Base-by-base conservation (phyloP, 1,284 basidiomycete species). In the Entoloma clypeatum region DNA sequence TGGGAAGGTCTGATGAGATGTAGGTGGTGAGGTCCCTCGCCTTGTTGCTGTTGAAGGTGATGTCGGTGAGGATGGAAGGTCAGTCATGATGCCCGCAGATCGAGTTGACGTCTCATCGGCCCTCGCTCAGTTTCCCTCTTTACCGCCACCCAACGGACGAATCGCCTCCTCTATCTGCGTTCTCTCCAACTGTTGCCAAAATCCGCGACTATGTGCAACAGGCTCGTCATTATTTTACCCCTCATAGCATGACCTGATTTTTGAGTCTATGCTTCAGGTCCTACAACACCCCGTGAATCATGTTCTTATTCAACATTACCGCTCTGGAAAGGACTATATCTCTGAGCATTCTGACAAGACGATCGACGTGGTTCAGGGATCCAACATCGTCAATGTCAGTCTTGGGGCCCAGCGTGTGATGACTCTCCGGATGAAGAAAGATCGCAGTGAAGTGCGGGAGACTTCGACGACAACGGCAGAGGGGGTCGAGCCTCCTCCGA, bases 301-400 rank as follows among this genome's bases (percentile, higher is more conserved):
- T 48, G 85, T 82, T 25, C 72, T 88, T 22, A 85, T 88, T 41
- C 86, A 88, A 56, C 71, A 75, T 55, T 88, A 88, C 57, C 81
- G 85, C 42, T 70, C 68, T 10, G 86, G 86, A 7, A 74, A 74
- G 23, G 86, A 88, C 59, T 85, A 82, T 59, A 88, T 88, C 49
- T 86, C 82, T 0, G 86, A 88, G 54, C 86, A 88, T 58, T 82
- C 81, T 1, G 85, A 88, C 61, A 88, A 88, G 65, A 88, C 85
- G 4, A 73, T 88, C 51, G 86, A 88, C 56, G 71, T 88, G 47
- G 75, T 82, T 1, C 72, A 67, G 11, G 79, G 77, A 24, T 81
- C 84, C 7, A 77, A 68, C 40, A 81, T 87, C 51, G 79, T 85
- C 44, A 88, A 88, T 47, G 79, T 88, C 40, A 85, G 81, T 53